Conservation (phyloP, 441 rosid genomes). For the Viola pubescens region DNA sequence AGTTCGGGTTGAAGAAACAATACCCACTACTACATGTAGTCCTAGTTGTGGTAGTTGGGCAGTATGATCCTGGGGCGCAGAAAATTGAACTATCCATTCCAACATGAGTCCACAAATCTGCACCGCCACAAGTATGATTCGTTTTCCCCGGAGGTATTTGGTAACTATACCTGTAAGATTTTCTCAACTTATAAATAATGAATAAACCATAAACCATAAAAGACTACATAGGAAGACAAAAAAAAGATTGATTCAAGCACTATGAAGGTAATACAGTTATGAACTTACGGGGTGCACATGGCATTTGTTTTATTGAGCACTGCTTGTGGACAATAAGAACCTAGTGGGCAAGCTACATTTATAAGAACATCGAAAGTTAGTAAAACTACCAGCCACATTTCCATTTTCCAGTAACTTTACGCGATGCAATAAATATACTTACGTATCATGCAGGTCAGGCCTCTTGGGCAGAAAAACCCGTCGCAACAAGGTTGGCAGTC, state of each 20-base stretch:
- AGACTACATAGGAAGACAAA: slow-evolving; percentile 3
- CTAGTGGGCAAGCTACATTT: slow-evolving; percentile 63
- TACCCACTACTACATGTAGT: slow-evolving; percentile 75
- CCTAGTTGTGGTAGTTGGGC: slow-evolving; percentile 51
- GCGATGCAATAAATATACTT: slow-evolving; percentile 20
- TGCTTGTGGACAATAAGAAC: slow-evolving; percentile 60
- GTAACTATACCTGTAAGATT: slow-evolving; percentile 58
- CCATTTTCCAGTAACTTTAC: not conserved
- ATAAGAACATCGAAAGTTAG: slow-evolving; percentile 18
- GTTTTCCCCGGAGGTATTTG: slow-evolving; percentile 57
- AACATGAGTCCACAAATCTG: slow-evolving; percentile 76
- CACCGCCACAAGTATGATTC: slow-evolving; percentile 84
- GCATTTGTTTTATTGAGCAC: slow-evolving; percentile 45
- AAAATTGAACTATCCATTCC: slow-evolving; percentile 43
- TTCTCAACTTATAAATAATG: slow-evolving; percentile 15
- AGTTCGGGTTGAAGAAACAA: slow-evolving; percentile 27
- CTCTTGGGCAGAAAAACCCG: slow-evolving; percentile 92
- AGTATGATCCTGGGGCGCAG: slow-evolving; percentile 79
- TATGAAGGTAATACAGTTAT: slow-evolving; percentile 3
- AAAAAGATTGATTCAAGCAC: not conserved
- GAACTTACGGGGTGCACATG: slow-evolving; percentile 64
- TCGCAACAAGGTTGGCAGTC: slow-evolving; percentile 73
- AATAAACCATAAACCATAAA: not conserved
- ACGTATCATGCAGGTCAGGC: slow-evolving; percentile 98
- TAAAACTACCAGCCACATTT: slow-evolving; percentile 2